phyloP scores from a whole-genome alignment of 768 basidiomycete genomes.

The Gelatoporia subvermispora region DNA sequence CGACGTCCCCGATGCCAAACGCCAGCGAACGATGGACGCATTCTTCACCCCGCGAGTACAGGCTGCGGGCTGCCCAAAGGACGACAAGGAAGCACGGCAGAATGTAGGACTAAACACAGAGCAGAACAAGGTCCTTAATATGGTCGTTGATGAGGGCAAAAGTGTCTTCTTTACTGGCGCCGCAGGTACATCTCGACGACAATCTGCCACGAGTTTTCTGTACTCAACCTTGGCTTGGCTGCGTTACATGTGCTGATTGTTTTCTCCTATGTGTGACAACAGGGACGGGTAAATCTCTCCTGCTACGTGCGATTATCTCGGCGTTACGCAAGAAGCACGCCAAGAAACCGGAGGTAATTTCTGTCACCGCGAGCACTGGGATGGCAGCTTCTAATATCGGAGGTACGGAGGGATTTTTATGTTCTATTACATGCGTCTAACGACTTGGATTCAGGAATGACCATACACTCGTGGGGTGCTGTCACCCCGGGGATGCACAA shows the following conservation, averaged over 20 bases:
- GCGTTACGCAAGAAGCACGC: conserved; percentile 44
- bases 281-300: conserved; percentile 65
- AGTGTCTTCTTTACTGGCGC: conserved; percentile 66
- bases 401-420: conserved; percentile 27
- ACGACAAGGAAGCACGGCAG: conserved; percentile 13
- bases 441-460: conserved; percentile 39
- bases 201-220: no score
- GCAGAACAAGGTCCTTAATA: conserved; percentile 44
- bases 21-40: conserved; percentile 28
- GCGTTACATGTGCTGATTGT: no score
- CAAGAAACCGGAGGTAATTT: conserved; percentile 39
- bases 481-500: conserved; percentile 46
- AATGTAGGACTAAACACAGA: conserved; percentile 46
- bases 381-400: conserved; percentile 72
- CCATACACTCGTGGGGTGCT: conserved; percentile 59
- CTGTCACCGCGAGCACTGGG: conserved; percentile 56
- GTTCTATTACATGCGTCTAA: conserved; percentile 18
- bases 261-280: not conserved
- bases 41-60: conserved; percentile 29
- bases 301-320: conserved; percentile 52
- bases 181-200: conserved; percentile 42
- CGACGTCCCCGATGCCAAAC: conserved; percentile 19
- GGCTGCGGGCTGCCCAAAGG: conserved; percentile 8
- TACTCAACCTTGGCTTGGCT: no score
- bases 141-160: conserved; percentile 52